Conservation (phyloP, 2,329 filamentous ascomycete genomes). For the Teratosphaeriaceae sp. region DNA sequence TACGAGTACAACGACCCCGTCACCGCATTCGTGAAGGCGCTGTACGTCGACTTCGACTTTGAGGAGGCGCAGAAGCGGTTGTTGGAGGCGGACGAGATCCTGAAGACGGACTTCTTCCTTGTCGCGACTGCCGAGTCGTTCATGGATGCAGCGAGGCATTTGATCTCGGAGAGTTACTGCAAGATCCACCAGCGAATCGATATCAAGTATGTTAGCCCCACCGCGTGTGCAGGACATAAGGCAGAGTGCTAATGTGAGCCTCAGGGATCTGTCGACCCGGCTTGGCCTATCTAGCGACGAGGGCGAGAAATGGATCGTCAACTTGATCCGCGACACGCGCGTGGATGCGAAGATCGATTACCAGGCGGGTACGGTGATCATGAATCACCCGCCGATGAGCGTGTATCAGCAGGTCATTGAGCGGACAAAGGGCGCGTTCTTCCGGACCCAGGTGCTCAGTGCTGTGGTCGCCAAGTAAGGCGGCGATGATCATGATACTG, state of each 20-base stretch:
- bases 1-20: slow-evolving; percentile 97
- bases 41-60: slow-evolving; percentile 96
- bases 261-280: slow-evolving; percentile 76
- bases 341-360: slow-evolving; percentile 99
- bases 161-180: slow-evolving; percentile 99
- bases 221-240: too few relatives aligned
- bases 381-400: slow-evolving; percentile 98
- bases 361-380: slow-evolving; percentile 95
- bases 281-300: slow-evolving; percentile 89
- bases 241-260: neutral
- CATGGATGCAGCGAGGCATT: slow-evolving; percentile 86
- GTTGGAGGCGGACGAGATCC: slow-evolving; percentile 78
- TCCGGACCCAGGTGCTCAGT: slow-evolving; percentile 90
- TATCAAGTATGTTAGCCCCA: slow-evolving; percentile 65
- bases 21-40: slow-evolving; percentile 90
- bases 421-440: slow-evolving; percentile 97
- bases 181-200: slow-evolving; percentile 99
- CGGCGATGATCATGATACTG: too few relatives aligned
- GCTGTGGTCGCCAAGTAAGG: slow-evolving; percentile 43
- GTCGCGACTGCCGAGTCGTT: slow-evolving; percentile 77
- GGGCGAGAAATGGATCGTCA: slow-evolving; percentile 99
- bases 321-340: slow-evolving; percentile 93
- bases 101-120: slow-evolving; percentile 94
- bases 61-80: slow-evolving; percentile 92
- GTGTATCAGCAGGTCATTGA: slow-evolving; percentile 99